Base-by-base conservation (phyloP, 2,329 filamentous ascomycete species). In the Exophiala aquamarina region DNA sequence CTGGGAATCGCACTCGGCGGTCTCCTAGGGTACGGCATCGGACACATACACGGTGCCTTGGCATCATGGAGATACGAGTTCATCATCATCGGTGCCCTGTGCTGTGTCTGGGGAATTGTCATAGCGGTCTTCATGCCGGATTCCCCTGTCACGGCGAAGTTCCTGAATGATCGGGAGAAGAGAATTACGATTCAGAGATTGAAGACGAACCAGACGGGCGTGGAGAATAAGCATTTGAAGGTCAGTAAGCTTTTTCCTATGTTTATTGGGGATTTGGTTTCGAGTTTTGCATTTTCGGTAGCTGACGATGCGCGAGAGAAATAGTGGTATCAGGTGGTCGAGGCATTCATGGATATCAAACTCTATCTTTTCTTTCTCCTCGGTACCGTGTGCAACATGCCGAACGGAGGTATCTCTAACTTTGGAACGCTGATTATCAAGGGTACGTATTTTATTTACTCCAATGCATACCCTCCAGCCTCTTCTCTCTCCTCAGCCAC, bases 61-160 rank as follows among this genome's bases (percentile, higher is more conserved):
- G 70, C 75, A 0, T 77, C 75, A 0, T 87, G 83, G 83, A 80
- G 79, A 59, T 86, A 83, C 54, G 82, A 86, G 44, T 87, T 87
- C 59, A 65, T 87, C 13, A 75, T 87, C n/a, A 81, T 81, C 50
- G 70, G 70, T 6, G 70, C 77, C 1, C 69, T 84, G 9, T 84
- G 80, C 48, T 70, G 77, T 13, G 48, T 70, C 10, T 86, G 82
- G 75, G 83, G 78, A 2, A 71, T 84, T 6, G 65, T 80, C 9
- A 77, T 84, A 59, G 70, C 76, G 33, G 61, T 81, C 14, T 65
- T 81, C 32, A 70, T 84, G 2, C 80, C 81, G 2, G 79, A 82
- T 58, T 77, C 74, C 0, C 81, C 79, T 0, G 70, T 77, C 15
- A 79, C 75, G 1, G 75, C 77, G 11, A 71, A 71, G 29, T 74